These are phyloP conservation scores for Dryas drummondii DNA, from an alignment of 306 rosid species.

Conservation along the genomic window DNA sequence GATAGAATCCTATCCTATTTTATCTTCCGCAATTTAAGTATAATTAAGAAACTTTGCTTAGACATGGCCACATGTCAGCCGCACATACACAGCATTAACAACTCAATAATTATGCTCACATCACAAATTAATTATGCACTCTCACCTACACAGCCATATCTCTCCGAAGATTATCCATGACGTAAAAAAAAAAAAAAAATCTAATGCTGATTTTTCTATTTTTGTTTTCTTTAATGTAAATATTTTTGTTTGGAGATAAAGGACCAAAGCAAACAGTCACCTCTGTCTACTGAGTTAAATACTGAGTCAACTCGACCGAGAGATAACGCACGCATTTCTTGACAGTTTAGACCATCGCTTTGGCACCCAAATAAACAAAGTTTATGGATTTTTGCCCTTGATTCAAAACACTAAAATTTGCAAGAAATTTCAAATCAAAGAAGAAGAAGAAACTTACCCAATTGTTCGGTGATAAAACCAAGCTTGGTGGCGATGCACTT, in stretches of 20 bases:
- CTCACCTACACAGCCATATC: not conserved
- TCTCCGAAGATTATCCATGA: not conserved
- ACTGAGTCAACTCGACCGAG: slow-evolving; percentile 14
- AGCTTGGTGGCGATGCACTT: not conserved
- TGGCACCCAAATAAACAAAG: not conserved
- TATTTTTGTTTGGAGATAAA: not conserved
- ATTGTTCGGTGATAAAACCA: not conserved
- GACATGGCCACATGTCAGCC: slow-evolving; percentile 3
- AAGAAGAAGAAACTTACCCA: slow-evolving; percentile 7
- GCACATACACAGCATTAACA: not conserved
- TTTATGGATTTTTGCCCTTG: not conserved
- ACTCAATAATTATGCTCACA: not conserved
- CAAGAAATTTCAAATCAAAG: not conserved
- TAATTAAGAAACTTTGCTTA: not conserved
- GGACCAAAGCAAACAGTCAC: not conserved
- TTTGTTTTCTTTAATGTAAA: not conserved
- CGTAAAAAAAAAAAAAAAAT: not conserved
- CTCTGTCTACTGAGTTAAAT: not conserved
- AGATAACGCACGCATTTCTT: not conserved
- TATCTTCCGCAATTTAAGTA: not conserved
- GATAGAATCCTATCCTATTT: slow-evolving; percentile 1
- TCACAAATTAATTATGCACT: not conserved
- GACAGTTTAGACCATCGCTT: not conserved
- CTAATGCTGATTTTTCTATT: too few species aligned
- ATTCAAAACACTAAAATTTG: not conserved